Conservation (phyloP, 192 early-diverging fungal species). For the Dissophora globulifera region DNA sequence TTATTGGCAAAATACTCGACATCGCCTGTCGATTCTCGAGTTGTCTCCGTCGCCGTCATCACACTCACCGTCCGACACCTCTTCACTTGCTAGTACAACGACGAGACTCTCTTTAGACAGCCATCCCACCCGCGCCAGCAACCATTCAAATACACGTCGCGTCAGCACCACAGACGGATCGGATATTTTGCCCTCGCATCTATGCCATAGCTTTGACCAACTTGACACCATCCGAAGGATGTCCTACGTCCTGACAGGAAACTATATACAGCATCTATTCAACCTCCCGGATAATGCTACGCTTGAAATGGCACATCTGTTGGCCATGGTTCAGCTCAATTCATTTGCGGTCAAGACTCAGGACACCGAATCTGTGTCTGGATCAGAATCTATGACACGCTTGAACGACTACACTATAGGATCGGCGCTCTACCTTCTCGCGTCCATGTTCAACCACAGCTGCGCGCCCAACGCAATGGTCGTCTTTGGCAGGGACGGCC, state of each 20-base stretch:
- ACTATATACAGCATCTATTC: constrained; percentile 27
- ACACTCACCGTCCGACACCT: neutral
- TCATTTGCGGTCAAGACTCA: constrained; percentile 44
- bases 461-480: constrained; percentile 45
- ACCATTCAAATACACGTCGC: neutral
- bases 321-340: constrained; percentile 30
- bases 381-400: neutral
- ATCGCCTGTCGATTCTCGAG: neutral
- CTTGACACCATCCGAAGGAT: constrained; percentile 1
- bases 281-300: constrained; percentile 16
- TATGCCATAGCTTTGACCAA: constrained; percentile 25
- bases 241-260: constrained; percentile 22
- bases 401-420: constrained; percentile 27
- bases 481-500: constrained; percentile 25
- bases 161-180: constrained; percentile 18
- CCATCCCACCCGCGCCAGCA: neutral
- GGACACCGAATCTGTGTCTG: neutral
- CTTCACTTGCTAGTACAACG: constrained; percentile 1
- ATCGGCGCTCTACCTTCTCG: constrained; percentile 28
- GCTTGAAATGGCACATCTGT: constrained; percentile 27
- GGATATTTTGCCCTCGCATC: constrained; percentile 3
- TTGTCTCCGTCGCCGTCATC: neutral
- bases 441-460: constrained; percentile 51
- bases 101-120: constrained; percentile 13
- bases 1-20: constrained; percentile 31